Conservation (phyloP, 768 basidiomycete species). For the Russula abietina region DNA sequence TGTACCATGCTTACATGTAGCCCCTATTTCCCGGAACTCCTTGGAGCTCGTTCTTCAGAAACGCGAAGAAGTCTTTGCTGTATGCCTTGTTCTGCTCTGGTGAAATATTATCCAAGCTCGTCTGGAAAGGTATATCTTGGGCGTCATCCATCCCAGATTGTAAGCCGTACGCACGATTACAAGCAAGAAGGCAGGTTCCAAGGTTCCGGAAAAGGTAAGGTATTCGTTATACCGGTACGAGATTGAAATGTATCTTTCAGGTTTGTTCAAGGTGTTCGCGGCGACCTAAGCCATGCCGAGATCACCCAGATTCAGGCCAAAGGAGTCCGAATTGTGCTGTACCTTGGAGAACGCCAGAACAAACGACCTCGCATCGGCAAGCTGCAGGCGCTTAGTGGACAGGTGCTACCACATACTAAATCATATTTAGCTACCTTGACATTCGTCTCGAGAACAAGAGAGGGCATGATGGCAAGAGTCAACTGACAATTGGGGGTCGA, state of each 20-base stretch:
- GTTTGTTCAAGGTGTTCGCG: conserved; percentile 49
- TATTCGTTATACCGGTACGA: conserved; percentile 52
- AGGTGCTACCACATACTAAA: not conserved
- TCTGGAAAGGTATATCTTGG: conserved; percentile 32
- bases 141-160: not conserved
- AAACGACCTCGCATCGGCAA: conserved; percentile 10
- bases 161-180: conserved; percentile 42
- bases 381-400: not conserved
- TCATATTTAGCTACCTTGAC: conserved; percentile 12
- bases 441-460: conserved; percentile 20
- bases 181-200: conserved; percentile 61
- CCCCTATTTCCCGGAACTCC: conserved; percentile 47
- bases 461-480: conserved; percentile 13
- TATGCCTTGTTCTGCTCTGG: conserved; percentile 45
- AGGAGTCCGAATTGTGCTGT: not conserved
- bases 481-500: not conserved
- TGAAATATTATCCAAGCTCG: conserved; percentile 51
- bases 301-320: not conserved
- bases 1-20: conserved; percentile 44
- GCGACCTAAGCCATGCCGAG: conserved; percentile 37
- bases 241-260: conserved; percentile 48
- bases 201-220: conserved; percentile 54
- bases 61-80: conserved; percentile 49
- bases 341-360: conserved; percentile 21
- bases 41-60: conserved; percentile 50